Conservation (phyloP, 768 basidiomycete species). For the Mycena epipterygia region DNA sequence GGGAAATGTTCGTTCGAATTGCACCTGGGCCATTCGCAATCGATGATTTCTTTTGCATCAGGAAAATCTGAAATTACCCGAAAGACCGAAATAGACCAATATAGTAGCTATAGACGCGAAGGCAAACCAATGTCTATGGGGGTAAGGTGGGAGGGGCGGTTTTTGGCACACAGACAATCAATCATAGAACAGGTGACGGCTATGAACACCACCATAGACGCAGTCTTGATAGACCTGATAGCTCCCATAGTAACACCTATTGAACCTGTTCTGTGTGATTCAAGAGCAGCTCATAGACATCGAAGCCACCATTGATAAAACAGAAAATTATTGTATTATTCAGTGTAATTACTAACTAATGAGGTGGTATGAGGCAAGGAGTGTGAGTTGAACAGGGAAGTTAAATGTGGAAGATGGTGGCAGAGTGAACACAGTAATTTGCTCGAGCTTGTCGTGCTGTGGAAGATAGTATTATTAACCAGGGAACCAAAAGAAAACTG, state of each 20-base stretch:
- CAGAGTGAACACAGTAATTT: too few relatives aligned
- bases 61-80: background rate
- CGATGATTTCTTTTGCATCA: too few relatives aligned
- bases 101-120: background rate
- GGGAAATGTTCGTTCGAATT: too few relatives aligned
- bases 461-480: background rate
- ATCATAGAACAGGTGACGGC: background rate
- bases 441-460: too few relatives aligned
- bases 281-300: background rate
- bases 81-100: background rate
- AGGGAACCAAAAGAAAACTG: background rate
- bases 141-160: background rate
- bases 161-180: background rate
- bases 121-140: background rate
- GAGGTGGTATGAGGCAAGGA: too few relatives aligned
- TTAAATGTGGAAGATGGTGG: background rate
- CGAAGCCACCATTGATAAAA: background rate
- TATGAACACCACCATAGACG: background rate
- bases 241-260: background rate
- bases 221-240: background rate
- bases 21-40: too few relatives aligned
- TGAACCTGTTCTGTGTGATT: background rate
- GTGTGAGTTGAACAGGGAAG: too few relatives aligned
- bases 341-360: background rate
- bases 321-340: background rate